Percentiles rank a stretch among this genome's conserved stretches.
These are phyloP conservation scores for Eudorina sp. DNA, from an alignment of 139 green algal genomes.

Conservation along the genomic window DNA sequence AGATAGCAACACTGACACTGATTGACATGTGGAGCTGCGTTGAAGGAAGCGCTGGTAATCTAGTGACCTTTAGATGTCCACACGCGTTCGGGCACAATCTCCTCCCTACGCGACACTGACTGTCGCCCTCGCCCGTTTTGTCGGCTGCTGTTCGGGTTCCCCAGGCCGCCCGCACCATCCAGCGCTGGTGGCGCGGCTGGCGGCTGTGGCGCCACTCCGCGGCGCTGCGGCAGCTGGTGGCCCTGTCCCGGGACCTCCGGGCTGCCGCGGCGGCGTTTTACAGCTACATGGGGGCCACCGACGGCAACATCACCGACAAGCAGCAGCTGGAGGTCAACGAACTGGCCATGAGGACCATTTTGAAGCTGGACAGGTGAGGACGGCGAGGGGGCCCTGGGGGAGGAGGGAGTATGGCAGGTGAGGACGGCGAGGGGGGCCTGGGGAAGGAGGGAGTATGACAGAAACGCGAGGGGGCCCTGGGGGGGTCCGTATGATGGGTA, in stretches of 20 bases:
- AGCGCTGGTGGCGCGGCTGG: constrained; percentile 29
- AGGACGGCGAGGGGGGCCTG: no score
- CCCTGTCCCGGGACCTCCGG: not conserved
- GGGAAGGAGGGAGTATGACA: no score
- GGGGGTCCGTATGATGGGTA: no score
- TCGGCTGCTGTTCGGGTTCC: not conserved
- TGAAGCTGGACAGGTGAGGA: constrained; percentile 52
- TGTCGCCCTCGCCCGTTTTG: not conserved
- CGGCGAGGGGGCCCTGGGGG: no score
- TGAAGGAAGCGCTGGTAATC: not conserved
- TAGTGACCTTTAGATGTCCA: not conserved
- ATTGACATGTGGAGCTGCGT: no score
- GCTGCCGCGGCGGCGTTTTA: not conserved
- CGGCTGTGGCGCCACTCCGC: constrained; percentile 17
- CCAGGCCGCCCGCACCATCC: constrained; percentile 40
- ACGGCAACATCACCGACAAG: constrained; percentile 30
- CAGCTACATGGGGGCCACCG: constrained; percentile 5
- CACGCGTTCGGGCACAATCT: not conserved
- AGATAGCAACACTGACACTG: no score
- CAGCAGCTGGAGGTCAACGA: constrained; percentile 63
- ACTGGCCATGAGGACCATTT: constrained; percentile 57
- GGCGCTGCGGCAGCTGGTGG: constrained; percentile 2
- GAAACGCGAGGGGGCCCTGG: no score
- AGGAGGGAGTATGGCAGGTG: no score
- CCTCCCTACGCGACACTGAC: not conserved